Conservation (phyloP, 106 monocot genomes). For the Dioscorea alata region DNA sequence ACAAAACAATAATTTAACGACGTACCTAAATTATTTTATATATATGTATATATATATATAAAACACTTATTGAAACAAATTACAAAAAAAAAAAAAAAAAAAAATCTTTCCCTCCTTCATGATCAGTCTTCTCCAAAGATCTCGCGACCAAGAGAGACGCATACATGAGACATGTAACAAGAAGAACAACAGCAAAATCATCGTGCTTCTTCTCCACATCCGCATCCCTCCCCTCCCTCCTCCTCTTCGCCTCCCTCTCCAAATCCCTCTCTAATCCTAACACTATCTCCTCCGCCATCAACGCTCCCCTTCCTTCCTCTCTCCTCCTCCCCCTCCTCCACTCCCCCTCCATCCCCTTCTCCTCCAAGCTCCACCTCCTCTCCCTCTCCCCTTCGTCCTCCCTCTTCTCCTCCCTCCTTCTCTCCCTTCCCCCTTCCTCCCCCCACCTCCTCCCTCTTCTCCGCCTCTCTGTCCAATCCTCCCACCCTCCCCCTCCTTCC, state of each 20-base stretch:
- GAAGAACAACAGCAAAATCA: too few species aligned
- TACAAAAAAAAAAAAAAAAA: too few species aligned
- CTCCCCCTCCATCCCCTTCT: background rate
- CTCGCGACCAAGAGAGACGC: too few species aligned
- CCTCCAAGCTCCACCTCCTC: conserved; percentile 3
- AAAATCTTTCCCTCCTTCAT: too few species aligned
- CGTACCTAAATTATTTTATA: too few species aligned
- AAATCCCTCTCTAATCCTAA: background rate
- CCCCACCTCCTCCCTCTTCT: conserved; percentile 22
- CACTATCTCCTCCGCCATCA: background rate
- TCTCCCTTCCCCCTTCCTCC: conserved; percentile 10
- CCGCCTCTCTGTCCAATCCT: conserved; percentile 9
- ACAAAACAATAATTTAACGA: too few species aligned
- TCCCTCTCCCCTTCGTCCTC: background rate
- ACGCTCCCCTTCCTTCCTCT: background rate
- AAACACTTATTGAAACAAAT: too few species aligned
- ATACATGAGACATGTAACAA: too few species aligned
- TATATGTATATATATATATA: too few species aligned
- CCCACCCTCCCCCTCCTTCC: conserved; percentile 15
- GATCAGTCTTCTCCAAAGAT: too few species aligned
- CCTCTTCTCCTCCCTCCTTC: background rate
- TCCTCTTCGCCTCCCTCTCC: conserved; percentile 1
- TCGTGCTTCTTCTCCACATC: background rate
- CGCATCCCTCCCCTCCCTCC: background rate
- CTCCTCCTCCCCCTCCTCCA: background rate